Conservation (phyloP, 495 filamentous ascomycete genomes). For the Talaromyces trachyspermus region DNA sequence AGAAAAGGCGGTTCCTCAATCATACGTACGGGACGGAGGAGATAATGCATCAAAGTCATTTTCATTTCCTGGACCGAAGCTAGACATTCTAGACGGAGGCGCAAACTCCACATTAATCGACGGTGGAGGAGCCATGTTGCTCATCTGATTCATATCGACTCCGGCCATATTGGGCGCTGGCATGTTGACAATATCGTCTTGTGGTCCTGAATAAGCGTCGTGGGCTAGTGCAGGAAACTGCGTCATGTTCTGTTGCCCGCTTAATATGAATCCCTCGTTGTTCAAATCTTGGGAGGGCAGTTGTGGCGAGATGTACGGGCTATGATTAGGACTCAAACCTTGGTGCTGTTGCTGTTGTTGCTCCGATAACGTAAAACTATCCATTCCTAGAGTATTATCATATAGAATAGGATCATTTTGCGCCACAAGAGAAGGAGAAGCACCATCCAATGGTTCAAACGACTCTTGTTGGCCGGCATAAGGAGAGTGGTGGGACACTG, state of each 20-base stretch:
- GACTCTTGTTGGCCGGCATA: conserved; percentile 69
- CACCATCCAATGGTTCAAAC: conserved; percentile 66
- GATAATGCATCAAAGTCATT: conserved; percentile 70
- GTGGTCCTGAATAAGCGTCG: conserved; percentile 47
- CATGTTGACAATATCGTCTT: conserved; percentile 18
- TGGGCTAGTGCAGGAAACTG: conserved; percentile 42
- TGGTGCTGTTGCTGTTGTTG: conserved; percentile 49
- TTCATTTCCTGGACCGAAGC: conserved; percentile 61
- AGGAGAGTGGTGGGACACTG: conserved; percentile 74
- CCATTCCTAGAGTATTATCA: conserved; percentile 69
- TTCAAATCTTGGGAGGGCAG: conserved; percentile 60
- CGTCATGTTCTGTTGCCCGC: conserved; percentile 38
- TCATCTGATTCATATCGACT: conserved; percentile 58
- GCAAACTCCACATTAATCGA: conserved; percentile 93
- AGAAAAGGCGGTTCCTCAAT: no score
- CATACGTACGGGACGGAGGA: conserved; percentile 73
- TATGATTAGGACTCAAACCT: conserved; percentile 70
- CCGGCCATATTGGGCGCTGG: conserved; percentile 22
- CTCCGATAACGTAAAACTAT: conserved; percentile 77
- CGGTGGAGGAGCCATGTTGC: conserved; percentile 66
- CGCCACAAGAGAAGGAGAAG: conserved; percentile 72
- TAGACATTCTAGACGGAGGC: conserved; percentile 66
- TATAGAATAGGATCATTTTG: conserved; percentile 65
- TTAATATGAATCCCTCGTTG: conserved; percentile 42
- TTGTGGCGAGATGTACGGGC: conserved; percentile 78